Base-by-base conservation (phyloP, 1,284 basidiomycete genomes). In the Marasmius sp. region DNA sequence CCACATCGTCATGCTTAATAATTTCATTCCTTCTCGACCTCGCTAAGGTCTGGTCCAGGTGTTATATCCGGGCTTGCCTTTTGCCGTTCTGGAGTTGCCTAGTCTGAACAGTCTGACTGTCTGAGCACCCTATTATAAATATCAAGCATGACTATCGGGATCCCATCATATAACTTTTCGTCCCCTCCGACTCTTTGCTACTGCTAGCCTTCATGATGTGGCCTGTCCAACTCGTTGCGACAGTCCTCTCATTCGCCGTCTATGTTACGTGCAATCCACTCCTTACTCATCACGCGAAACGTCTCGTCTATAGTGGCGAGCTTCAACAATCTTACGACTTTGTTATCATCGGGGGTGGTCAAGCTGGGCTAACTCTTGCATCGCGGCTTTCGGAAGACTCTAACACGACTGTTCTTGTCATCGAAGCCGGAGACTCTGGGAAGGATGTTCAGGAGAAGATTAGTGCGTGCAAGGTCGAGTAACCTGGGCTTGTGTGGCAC, bases 381-480 rank as follows among this genome's bases (percentile, higher is more conserved):
- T 76, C 81, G 18, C 79, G 89, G 27, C 77, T 92, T 33, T 81
- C 85, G 1, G 88, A 88, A 66, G 84, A 87, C 75, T 73, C 76
- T 4, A 83, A 82, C 64, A 77, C 77, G 34, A 85, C 84, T 2
- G 86, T 91, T 20, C 77, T 87, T 41, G 88, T 91, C 48, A 79
- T 92, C 59, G 90, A 93, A 71, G 89, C 89, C 5, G 90, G 91
- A 16, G 79, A 80, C 48, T 80, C 84, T 39, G 89, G 88, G 0
- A 76, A 81, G 52, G 79, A 79, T 2, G 81, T 83, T 14, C 67
- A 68, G 36, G 67, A 65, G 53, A 68, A 68, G 18, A 79, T 81
- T 57, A 71, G 79, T 80, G 59, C 39, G 76, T 71, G 34, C 27
- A 27, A 27, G 27, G 27, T 5, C 27, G 27, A 27, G 27, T 2